These are phyloP conservation scores for Termitomyces bulborhizus DNA, from an alignment of 768 basidiomycete genomes.

Conservation along the genomic window DNA sequence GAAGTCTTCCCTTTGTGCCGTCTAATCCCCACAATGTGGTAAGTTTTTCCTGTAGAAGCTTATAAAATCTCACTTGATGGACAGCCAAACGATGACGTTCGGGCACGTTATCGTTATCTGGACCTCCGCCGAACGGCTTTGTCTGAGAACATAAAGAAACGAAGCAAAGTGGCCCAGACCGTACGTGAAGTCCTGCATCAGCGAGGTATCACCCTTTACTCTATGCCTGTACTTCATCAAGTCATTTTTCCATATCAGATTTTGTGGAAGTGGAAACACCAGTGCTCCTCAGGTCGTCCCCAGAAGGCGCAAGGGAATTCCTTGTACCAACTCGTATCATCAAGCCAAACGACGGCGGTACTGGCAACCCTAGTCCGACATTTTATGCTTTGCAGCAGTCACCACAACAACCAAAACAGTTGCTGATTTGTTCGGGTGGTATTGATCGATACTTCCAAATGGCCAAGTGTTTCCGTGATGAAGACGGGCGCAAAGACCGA, in stretches of 20 bases:
- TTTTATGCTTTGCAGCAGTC: constrained; percentile 94
- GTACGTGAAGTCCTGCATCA: constrained; percentile 69
- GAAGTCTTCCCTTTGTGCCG: constrained; percentile 78
- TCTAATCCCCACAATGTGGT: constrained; percentile 74
- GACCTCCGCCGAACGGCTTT: constrained; percentile 77
- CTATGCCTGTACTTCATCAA: constrained; percentile 5
- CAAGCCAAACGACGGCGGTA: constrained; percentile 19
- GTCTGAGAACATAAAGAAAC: constrained; percentile 72
- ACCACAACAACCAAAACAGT: constrained; percentile 93
- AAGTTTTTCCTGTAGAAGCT: constrained; percentile 20
- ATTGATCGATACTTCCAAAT: constrained; percentile 92
- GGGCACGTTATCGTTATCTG: constrained; percentile 81
- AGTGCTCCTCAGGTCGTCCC: constrained; percentile 82
- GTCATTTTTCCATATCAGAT: constrained; percentile 36
- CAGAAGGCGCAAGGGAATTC: constrained; percentile 93
- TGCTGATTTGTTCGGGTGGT: constrained; percentile 84
- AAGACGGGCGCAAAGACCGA: constrained; percentile 90
- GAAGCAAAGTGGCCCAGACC: constrained; percentile 77
- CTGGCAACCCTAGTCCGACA: constrained; percentile 23
- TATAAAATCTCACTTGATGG: constrained; percentile 6
- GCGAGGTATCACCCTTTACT: constrained; percentile 40
- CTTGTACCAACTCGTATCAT: constrained; percentile 73
- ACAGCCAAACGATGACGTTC: constrained; percentile 81
- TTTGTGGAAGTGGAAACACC: constrained; percentile 95
- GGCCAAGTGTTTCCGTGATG: constrained; percentile 93